These are phyloP conservation scores for Globisporangium barbulae DNA, from an alignment of 352 stramenopile genomes.

Conservation along the genomic window DNA sequence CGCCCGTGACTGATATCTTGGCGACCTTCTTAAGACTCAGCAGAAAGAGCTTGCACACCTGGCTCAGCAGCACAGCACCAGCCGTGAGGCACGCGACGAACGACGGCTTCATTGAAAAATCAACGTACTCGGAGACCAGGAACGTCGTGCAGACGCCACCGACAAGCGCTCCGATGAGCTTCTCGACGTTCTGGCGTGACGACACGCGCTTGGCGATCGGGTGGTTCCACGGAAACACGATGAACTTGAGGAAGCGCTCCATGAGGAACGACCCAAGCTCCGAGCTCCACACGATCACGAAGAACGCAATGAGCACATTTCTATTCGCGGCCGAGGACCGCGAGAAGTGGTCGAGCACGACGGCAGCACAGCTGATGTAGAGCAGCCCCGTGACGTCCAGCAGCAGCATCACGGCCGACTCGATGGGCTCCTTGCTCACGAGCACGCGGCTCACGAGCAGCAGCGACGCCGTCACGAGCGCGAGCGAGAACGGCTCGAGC, in stretches of 20 bases:
- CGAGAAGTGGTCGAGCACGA: constrained; percentile 49
- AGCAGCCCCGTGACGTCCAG: constrained; percentile 50
- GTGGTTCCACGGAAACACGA: constrained; percentile 57
- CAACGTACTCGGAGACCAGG: constrained; percentile 25
- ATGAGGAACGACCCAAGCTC: constrained; percentile 54
- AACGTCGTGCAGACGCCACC: constrained; percentile 37
- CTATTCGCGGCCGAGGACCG: constrained; percentile 18
- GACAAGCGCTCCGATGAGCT: constrained; percentile 40
- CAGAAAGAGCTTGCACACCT: constrained; percentile 58
- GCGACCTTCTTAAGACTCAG: constrained; percentile 63
- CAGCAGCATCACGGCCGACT: constrained; percentile 52
- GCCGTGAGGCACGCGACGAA: constrained; percentile 31
- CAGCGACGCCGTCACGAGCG: constrained; percentile 36
- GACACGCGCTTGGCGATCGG: constrained; percentile 44
- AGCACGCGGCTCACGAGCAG: constrained; percentile 45
- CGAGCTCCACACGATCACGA: constrained; percentile 52
- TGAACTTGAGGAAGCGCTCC: constrained; percentile 38
- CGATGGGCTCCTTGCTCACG: constrained; percentile 60
- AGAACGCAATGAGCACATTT: constrained; percentile 35
- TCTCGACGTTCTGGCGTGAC: constrained; percentile 59
- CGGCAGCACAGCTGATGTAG: constrained; percentile 41
- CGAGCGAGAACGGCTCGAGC: constrained; percentile 54
- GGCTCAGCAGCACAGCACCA: constrained; percentile 35
- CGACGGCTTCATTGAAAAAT: constrained; percentile 31
- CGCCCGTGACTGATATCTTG: constrained; percentile 37